phyloP scores from a whole-genome alignment of 2,329 filamentous ascomycete species.

The Pleomassaria siparia region DNA sequence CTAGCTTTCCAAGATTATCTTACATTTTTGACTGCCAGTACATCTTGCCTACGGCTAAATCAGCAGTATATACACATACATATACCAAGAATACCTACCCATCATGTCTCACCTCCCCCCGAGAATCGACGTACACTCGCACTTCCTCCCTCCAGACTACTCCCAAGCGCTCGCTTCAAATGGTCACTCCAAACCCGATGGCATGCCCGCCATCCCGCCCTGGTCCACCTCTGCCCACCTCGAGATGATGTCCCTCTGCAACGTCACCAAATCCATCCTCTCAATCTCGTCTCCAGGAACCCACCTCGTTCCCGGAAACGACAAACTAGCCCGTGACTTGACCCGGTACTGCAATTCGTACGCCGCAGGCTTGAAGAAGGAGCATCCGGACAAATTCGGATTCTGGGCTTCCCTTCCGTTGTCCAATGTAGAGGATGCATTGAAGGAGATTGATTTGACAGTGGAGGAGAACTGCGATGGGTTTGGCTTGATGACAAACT shows the following conservation, averaged over 20 bases:
- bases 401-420: conserved; percentile 59
- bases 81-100: not conserved
- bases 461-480: conserved; percentile 53
- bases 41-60: not conserved
- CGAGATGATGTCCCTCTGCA: conserved; percentile 51
- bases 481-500: conserved; percentile 55
- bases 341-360: conserved; percentile 47
- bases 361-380: conserved; percentile 43
- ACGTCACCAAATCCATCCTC: conserved; percentile 56
- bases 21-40: too few relatives aligned
- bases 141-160: conserved; percentile 50
- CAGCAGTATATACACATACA: not conserved
- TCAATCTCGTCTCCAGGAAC: conserved; percentile 59
- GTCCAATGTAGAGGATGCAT: conserved; percentile 50
- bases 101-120: conserved; percentile 25
- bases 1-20: too few relatives aligned
- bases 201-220: conserved; percentile 51
- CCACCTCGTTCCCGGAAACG: conserved; percentile 46
- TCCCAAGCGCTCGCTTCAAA: conserved; percentile 43
- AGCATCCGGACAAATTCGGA: conserved; percentile 47
- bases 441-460: conserved; percentile 52
- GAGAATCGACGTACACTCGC: conserved; percentile 53
- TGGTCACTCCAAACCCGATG: conserved; percentile 50
- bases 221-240: conserved; percentile 54
- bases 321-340: conserved; percentile 39